Percentiles rank a stretch among this genome's conserved stretches.
phyloP scores from a whole-genome alignment of 2,329 filamentous ascomycete genomes.

The Hawksworthiomyces lignivorus region DNA sequence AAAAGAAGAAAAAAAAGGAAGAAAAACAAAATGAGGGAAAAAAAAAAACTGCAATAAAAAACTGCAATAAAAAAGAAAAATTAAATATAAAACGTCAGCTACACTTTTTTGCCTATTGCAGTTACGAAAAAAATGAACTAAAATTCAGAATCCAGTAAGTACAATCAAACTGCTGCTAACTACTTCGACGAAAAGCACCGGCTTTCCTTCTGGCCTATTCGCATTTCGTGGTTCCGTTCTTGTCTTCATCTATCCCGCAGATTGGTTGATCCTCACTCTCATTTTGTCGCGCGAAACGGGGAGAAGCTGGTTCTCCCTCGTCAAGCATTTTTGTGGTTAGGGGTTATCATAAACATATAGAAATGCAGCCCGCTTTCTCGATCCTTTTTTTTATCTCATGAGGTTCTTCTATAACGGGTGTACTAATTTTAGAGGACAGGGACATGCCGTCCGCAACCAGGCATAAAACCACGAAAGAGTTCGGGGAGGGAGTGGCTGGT shows the following conservation, averaged over 20 bases:
- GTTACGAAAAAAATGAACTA: constrained; percentile 6
- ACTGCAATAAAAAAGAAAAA: neutral
- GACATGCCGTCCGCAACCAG: constrained; percentile 4
- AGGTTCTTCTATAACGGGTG: neutral
- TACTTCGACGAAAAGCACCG: no score
- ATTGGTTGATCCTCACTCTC: no score
- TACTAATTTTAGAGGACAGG: neutral
- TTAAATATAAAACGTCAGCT: neutral
- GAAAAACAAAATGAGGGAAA: no score
- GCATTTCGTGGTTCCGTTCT: neutral
- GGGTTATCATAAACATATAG: no score
- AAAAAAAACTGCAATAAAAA: no score
- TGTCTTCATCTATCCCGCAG: neutral
- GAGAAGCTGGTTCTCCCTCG: no score
- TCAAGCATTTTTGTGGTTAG: no score
- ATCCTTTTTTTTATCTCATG: no score
- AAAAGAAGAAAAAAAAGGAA: neutral
- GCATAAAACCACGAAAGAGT: constrained; percentile 8
- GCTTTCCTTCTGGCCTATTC: constrained; percentile 11
- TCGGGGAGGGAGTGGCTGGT: constrained; percentile 10
- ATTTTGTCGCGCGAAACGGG: no score
- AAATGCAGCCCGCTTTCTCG: no score
- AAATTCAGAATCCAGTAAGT: constrained; percentile 10
- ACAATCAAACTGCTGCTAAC: no score
- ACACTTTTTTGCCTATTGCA: neutral